Evolutionary conservation across 1,139 yeast genomes (phyloP), one percentile per base, ranked within the genome.

Genomic region (Debaryomyces psychrophilus): DNA sequence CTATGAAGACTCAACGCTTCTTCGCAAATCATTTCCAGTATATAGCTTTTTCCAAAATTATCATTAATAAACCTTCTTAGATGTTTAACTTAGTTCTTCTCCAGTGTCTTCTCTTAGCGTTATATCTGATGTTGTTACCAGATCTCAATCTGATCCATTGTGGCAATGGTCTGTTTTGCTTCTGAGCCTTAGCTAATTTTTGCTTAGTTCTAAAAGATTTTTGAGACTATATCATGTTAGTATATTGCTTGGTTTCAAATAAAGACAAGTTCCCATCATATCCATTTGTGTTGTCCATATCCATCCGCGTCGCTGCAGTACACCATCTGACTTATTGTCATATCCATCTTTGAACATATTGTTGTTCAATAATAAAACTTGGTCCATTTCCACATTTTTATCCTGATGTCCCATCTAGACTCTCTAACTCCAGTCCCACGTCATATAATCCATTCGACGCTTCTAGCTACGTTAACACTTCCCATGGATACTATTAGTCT

Each of bases 51-150:
- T 26, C 23, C 25, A 38, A 38, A 38, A 38, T 38, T 38, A 38
- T 38, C 41, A 38, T 28, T 27, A 43, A 45, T 35, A 27, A 50
- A 44, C 44, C 49, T 47, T 51, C 81, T 89, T 90, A 93, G 85
- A 93, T 79, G 87, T 86, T 84, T 82, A 95, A 86, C 96, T 93
- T 95, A 71, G 98, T 93, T 87, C 99, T 90, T 88, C 97, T 93
- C 99, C 99, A 95, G 95, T 95, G 96, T 86, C 99, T 88, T 89
- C 98, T 90, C 92, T 93, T 93, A 74, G 97, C 95, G 82, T 93
- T 93, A 92, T 92, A 93, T 85, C 93, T 89, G 85, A 93, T 87
- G 69, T 85, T 90, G 95, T 90, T 92, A 79, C 81, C 86, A 76
- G 99, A 90, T 87, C 92, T 93, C 81, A 93, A 86, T 82, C 99